Base-by-base conservation (phyloP, 352 stramenopile genomes). In the Pythium phragmitis region DNA sequence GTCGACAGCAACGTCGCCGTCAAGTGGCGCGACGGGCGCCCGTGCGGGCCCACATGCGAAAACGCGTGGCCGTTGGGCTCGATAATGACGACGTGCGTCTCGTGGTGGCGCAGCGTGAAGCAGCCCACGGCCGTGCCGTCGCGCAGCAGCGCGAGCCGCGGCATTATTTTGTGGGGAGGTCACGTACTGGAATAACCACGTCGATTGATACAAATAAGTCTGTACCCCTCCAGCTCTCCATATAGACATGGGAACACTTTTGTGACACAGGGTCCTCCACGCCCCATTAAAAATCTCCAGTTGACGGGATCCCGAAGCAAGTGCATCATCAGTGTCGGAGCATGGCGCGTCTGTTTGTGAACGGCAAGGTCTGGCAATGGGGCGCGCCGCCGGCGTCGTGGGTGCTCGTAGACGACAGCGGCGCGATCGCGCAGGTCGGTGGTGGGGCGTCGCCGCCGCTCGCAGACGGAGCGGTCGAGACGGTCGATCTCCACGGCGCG, bases 311-410 rank as follows among this genome's bases (percentile, higher is more conserved):
- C 59, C 33, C 4, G 34, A 34, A 33, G 30, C 14, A 5, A 1
- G 21, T 28, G 37, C 55, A 52, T 49, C 37, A 48, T 50, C 52
- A 37, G 26, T 5, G 26, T 30, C 37, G 11, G 14, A 23, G 37
- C n/a, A 72, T 72, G 57, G 37, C 56, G 49, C 54, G 23, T 57
- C 50, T 68, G n/a, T 72, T 72, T 50, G 71, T 79, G 63, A 89
- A 89, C 62, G 79, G 70, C 52, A 85, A 80, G 72, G 89, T 91
- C 70, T 91, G 82, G 82, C 82, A 88, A 52, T 89, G 78, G 79
- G 43, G 43, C 17, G 57, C 56, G 23, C 49, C 45, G n/a, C 59
- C 52, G 17, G 76, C 82, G 14, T 43, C 76, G 21, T 91, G 82
- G 82, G 82, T 91, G 76, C 75, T 75, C 28, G 74, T 91, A 26